Percentiles rank a stretch among this genome's conserved stretches.
Conservation (phyloP, 164 flowering plant genomes). For the grape (Vitis vinifera) region ASM3070453v1 NC_081808.1:4550001-4550500, state of each 20-base stretch:
- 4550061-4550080: background rate
- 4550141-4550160: background rate
- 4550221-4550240: background rate
- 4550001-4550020: conserved; percentile 79
- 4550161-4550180: background rate
- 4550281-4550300: no score
- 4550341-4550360: background rate
- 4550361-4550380: no score
- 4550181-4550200: background rate
- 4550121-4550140: background rate
- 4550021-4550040: conserved; percentile 79
- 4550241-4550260: no score
- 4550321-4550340: no score
- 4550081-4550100: no score
- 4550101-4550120: background rate
- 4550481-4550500: background rate
- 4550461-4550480: background rate
- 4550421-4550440: no score
- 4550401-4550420: no score
- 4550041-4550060: conserved; percentile 91
- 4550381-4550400: no score
- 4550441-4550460: no score
- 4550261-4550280: no score
- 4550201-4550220: no score
- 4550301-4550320: no score